Evolutionary conservation across 768 basidiomycete species (phyloP).

Genomic region (Tricholoma saponaceum): DNA sequence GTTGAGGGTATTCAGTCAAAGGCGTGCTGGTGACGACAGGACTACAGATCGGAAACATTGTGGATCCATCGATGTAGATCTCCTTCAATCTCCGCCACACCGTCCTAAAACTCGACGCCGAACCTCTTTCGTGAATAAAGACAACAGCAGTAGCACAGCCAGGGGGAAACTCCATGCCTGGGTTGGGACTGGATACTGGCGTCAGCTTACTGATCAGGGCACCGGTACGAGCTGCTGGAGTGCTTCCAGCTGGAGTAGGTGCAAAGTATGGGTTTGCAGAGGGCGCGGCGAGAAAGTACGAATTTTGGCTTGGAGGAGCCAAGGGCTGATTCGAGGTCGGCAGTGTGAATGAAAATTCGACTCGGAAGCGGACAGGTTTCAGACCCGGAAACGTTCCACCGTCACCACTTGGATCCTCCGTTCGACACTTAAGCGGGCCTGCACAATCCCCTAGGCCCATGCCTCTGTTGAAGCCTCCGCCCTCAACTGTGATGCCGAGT

Average conservation of each 20-base stretch:
- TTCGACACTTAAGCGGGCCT: slow-evolving; percentile 37
- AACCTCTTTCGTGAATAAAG: slow-evolving; percentile 88
- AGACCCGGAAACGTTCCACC: slow-evolving; percentile 41
- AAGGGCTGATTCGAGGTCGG: slow-evolving; percentile 14
- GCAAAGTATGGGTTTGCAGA: slow-evolving; percentile 12
- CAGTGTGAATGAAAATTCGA: slow-evolving; percentile 56
- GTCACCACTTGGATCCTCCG: slow-evolving; percentile 46
- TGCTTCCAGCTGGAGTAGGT: slow-evolving; percentile 16
- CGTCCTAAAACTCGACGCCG: slow-evolving; percentile 78
- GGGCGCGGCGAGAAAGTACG: slow-evolving; percentile 10
- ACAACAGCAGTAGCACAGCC: slow-evolving; percentile 59
- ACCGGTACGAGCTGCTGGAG: slow-evolving; percentile 20
- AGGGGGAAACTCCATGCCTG: slow-evolving; percentile 24
- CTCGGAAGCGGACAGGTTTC: slow-evolving; percentile 79
- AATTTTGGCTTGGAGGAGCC: slow-evolving; percentile 7
- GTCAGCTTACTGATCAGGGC: slow-evolving; percentile 16
- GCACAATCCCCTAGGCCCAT: slow-evolving; percentile 21
- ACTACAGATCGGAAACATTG: slow-evolving; percentile 33
- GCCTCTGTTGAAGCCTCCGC: slow-evolving; percentile 22
- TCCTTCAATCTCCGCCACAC: slow-evolving; percentile 71
- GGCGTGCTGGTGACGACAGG: slow-evolving; percentile 38
- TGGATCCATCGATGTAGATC: slow-evolving; percentile 47
- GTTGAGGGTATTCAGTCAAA: slow-evolving; percentile 38
- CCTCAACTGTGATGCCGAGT: slow-evolving; percentile 55
- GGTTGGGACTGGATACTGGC: slow-evolving; percentile 14